Percentiles rank a stretch among this genome's conserved stretches.
phyloP scores from a whole-genome alignment of 1,139 yeast species.

The Diutina catenulata region DNA sequence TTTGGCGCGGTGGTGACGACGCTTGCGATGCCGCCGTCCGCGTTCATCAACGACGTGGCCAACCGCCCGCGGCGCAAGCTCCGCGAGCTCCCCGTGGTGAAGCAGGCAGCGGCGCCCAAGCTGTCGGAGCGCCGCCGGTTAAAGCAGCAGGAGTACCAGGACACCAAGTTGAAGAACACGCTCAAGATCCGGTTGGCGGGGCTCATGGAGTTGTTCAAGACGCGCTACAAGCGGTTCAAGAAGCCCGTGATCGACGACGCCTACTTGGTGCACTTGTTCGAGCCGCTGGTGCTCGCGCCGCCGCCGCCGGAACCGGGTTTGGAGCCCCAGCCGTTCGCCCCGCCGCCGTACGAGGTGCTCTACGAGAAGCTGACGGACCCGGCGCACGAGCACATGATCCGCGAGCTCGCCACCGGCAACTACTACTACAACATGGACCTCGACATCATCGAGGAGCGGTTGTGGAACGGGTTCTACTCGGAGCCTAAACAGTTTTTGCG shows the following conservation, averaged over 20 bases:
- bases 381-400: slow-evolving; percentile 50
- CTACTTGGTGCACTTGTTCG: slow-evolving; percentile 65
- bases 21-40: slow-evolving; percentile 55
- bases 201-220: slow-evolving; percentile 80
- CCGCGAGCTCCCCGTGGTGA: slow-evolving; percentile 21
- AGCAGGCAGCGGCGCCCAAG: slow-evolving; percentile 9
- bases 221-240: slow-evolving; percentile 76
- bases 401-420: slow-evolving; percentile 65
- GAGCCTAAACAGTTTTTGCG: slow-evolving; percentile 84
- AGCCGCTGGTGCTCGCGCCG: slow-evolving; percentile 31
- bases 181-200: slow-evolving; percentile 79
- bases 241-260: slow-evolving; percentile 83
- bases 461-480: slow-evolving; percentile 94
- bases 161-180: slow-evolving; percentile 72
- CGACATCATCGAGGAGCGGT: slow-evolving; percentile 84
- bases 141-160: slow-evolving; percentile 53
- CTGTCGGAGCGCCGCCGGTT: slow-evolving; percentile 10
- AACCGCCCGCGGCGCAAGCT: slow-evolving; percentile 40
- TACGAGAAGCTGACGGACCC: slow-evolving; percentile 50
- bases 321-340: slow-evolving; percentile 25
- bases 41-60: slow-evolving; percentile 39
- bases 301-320: slow-evolving; percentile 23
- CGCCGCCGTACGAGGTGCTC: slow-evolving; percentile 26
- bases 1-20: slow-evolving; percentile 48
- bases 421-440: slow-evolving; percentile 79